Evolutionary conservation across 257 asterid genomes (phyloP), one percentile per base, ranked within the genome.

Genomic region (Voacanga thouarsii): DNA sequence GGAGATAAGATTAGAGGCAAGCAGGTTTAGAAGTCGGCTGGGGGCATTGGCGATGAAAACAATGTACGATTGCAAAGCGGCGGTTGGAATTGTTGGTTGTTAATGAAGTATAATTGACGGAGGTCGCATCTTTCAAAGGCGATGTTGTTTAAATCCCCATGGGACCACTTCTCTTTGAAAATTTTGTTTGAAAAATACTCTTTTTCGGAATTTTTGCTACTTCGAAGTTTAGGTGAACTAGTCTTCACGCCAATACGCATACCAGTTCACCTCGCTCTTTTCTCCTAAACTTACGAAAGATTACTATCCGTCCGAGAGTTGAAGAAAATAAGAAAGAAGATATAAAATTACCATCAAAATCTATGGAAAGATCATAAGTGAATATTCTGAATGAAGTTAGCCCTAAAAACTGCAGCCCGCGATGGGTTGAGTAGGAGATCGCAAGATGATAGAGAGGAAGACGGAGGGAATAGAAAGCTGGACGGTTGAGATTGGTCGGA

Each of bases 401-500:
- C 56, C 56, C 64, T 23, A 57, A 4, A 57, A 7, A 50, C 2
- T 51, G 66, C 74, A 63, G 49, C 59, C 84, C 23, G 64, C 76
- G 81, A 50, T n/a, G 74, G 50, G 37, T 33, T 33, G 37, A 33
- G 1, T 55, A 5, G 24, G 61, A 55, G 26, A 55, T 55, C 26
- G 61, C 24, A 55, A 55, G 2, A 21, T 57, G 11, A 28, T 57
- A 44, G 47, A 44, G 47, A 44, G 47, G 47, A 44, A 44, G 47
- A 5, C 9, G 37, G 37, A 33, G 70, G 67, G 60, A 61, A 43
- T 50, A 79, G 79, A 78, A 73, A 79, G 80, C 72, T 65, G 80
- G 80, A 82, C 89, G 89, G 92, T 72, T 84, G 75, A 78, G 86
- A 86, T 77, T 84, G 71, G 84, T 56, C 65, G 80, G 49, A 77